Base-by-base conservation (phyloP, 208 protist species). In the Phytomonas sp. region DNA sequence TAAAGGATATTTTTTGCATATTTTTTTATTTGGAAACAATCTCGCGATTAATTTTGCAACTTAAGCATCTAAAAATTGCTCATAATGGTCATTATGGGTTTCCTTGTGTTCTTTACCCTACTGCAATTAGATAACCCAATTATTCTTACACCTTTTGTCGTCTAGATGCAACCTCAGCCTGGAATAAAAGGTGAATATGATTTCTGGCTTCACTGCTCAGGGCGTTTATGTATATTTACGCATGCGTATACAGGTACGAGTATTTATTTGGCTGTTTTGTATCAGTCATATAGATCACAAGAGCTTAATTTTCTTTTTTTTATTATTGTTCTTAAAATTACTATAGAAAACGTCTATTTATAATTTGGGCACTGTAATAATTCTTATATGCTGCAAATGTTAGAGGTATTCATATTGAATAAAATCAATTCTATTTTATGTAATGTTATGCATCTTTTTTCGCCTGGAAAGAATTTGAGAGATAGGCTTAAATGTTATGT, bases 301-400 rank as follows among this genome's bases (percentile, higher is more conserved):
- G 46, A 62, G 4, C 72, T 40, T 62, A 70, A 29, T 51, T 74
- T 33, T 30, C n/a, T 20, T 69, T 37, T 71, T 71, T 60, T 74
- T 31, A 15, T 32, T 53, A n/a, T 46, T 26, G 56, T 68, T 36
- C 56, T 60, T 53, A 51, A 37, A 36, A 36, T 36, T 65, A 53
- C 33, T 34, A 34, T 34, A 34, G 6, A 34, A 56, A 26, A 23
- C 46, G 20, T 26, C 26, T 56, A 26, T 6, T 56, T 56, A 56
- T 56, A 56, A 26, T 56, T 56, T 26, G 9, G 17, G 1, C 1
- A 17, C 20, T 26, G 20, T 23, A 56, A 56, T 56, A 56, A 26
- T 56, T 6, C 2, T 26, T 26, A 56, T 26, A 26, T 0, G 20
- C 17, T 56, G 23, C 46, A 26, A 26, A 6, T 56, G 2, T 26